Conservation (phyloP, 2,329 filamentous ascomycete species). For the Colletotrichum liriopes region DNA sequence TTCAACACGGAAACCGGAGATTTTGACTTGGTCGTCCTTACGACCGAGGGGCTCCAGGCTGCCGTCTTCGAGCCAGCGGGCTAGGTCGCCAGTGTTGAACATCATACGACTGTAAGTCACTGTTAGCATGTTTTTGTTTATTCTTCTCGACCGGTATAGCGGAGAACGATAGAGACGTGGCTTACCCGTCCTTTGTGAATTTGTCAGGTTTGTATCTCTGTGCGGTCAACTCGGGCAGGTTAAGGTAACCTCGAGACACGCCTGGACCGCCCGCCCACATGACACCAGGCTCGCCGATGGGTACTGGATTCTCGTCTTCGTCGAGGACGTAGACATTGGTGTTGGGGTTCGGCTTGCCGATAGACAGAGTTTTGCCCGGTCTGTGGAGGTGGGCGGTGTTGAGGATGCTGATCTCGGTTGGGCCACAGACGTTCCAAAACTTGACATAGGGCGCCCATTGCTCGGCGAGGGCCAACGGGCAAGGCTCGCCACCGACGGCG, state of each 20-base stretch:
- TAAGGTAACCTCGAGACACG: slow-evolving; percentile 70
- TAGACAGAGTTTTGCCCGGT: slow-evolving; percentile 63
- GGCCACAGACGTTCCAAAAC: slow-evolving; percentile 72
- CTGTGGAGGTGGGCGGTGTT: slow-evolving; percentile 59
- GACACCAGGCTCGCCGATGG: slow-evolving; percentile 63
- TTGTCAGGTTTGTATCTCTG: slow-evolving; percentile 65
- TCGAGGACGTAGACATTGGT: slow-evolving; percentile 70
- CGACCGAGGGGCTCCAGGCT: slow-evolving; percentile 70
- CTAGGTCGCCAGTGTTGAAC: slow-evolving; percentile 75
- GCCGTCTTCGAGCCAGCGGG: slow-evolving; percentile 68
- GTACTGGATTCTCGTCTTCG: slow-evolving; percentile 58
- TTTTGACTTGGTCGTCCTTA: slow-evolving; percentile 74
- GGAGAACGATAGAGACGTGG: neutral
- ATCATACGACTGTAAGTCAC: slow-evolving; percentile 58
- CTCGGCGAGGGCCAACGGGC: slow-evolving; percentile 62
- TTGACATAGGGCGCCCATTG: slow-evolving; percentile 65
- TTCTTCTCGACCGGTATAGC: neutral
- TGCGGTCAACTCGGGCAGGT: slow-evolving; percentile 65
- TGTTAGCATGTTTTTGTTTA: slow-evolving; percentile 1
- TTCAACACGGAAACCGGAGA: slow-evolving; percentile 72
- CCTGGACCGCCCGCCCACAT: slow-evolving; percentile 73
- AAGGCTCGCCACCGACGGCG: slow-evolving; percentile 43
- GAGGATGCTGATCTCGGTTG: slow-evolving; percentile 73
- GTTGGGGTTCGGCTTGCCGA: slow-evolving; percentile 71
- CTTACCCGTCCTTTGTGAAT: slow-evolving; percentile 67